Base-by-base conservation (phyloP, 192 early-diverging fungal species). In the Rhizophlyctis rosea region DNA sequence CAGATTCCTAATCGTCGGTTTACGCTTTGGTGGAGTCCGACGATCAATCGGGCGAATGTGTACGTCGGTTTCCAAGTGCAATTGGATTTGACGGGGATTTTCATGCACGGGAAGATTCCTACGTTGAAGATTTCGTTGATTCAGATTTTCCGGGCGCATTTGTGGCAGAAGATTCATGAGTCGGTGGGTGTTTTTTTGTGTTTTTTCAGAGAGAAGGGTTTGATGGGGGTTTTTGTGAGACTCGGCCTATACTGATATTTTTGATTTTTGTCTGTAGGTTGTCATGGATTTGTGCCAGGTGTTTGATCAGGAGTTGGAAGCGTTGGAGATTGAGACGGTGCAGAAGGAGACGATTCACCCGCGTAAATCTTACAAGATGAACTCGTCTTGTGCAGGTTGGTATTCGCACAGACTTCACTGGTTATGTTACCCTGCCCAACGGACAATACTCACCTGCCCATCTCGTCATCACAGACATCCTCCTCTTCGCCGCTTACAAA, bases 51-150 rank as follows among this genome's bases (percentile, higher is more conserved):
- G 62, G 90, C 92, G 32, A 96, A 99, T 73, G 96, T 99, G 21
- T 99, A 99, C 69, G 92, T 99, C 53, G 96, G 96, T 78, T 99
- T 99, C 93, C 94, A 98, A 76, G 95, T 98, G 62, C 96, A 99
- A 77, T 81, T 99, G 47, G 96, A 99, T 86, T 81, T 99, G 72
- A 99, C 96, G 4, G 96, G 96, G 74, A 99, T 99, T 50, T 99
- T 98, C 69, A 99, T 99, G 96, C 95, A 99, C 77, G 96, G 96
- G 64, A 99, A 99, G 77, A 94, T 99, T 65, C 96, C 96, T 16
- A 99, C 96, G 1, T 83, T 99, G 4, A 99, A 99, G 86, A 97
- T 99, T 71, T 96, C 94, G 3, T 81, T 98, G 36, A 97, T 99
- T 81, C 95, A 97, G 71, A 88, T 99, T 65, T 98, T 99, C 88